Evolutionary conservation across 768 basidiomycete genomes (phyloP), one percentile per base, ranked within the genome.

Genomic region (Hirschioporus abietinus): DNA sequence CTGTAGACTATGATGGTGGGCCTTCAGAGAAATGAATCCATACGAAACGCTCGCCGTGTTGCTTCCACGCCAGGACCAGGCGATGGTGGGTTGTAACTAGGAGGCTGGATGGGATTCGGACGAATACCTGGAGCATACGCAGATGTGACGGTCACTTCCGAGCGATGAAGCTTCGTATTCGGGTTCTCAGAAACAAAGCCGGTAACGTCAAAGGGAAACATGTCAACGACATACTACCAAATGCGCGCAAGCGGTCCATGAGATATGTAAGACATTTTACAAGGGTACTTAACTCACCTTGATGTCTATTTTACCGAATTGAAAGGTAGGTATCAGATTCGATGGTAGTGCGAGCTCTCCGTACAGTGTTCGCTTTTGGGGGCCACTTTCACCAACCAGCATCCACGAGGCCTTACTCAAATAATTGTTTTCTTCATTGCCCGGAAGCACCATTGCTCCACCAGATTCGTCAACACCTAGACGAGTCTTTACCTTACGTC

Each of bases 71-170:
- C 23, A 18, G 24, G 25, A 61, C 25, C 58, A 7, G 24, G 60
- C 12, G 25, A 52, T 23, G 60, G 60, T 61, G 60, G 25, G 30
- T 61, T 17, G 60, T 61, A 61, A 61, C 30, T 34, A 25, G 60
- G 60, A 12, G 60, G 60, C 1, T 15, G 30, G 30, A 25, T 61
- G 10, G 25, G 17, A 2, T 34, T 61, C 30, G 60, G 60, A 15
- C 23, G 12, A 24, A 34, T 17, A 18, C 60, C 60, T 18, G 23
- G 23, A 25, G 17, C 60, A 61, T 61, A 61, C 24, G 24, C 60
- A 25, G 60, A 25, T 25, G 30, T 23, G 30, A 61, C 20, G 1
- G 9, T 34, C 60, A 61, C 60, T 34, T 61, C 60, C 30, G 60
- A 25, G 25, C 30, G 60, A 18, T 17, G 23, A 2, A 61, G 60